Evolutionary conservation across 2,329 filamentous ascomycete genomes (phyloP).

Genomic region (Pyrenochaeta sp.): DNA sequence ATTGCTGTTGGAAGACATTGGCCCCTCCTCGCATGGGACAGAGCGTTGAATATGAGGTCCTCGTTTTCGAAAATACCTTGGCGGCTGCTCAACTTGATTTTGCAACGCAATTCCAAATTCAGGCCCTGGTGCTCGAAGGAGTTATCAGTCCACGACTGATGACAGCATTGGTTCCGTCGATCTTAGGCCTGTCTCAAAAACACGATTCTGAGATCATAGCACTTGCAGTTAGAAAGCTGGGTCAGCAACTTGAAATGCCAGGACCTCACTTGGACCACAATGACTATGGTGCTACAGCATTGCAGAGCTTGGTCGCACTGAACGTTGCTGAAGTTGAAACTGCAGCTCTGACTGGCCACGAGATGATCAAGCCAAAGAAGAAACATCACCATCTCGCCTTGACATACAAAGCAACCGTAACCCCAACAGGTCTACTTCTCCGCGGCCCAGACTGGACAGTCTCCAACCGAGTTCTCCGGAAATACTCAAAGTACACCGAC

Average conservation of each 20-base stretch:
- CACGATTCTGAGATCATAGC: constrained; percentile 63
- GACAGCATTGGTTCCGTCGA: constrained; percentile 26
- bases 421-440: constrained; percentile 52
- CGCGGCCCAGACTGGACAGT: constrained; percentile 64
- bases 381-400: constrained; percentile 51
- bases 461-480: constrained; percentile 52
- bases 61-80: constrained; percentile 67
- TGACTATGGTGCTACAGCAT: constrained; percentile 20
- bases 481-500: constrained; percentile 29
- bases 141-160: constrained; percentile 25
- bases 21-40: constrained; percentile 59
- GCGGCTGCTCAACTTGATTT: constrained; percentile 14
- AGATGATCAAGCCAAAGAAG: constrained; percentile 62
- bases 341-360: too few relatives aligned
- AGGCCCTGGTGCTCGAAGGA: constrained; percentile 35
- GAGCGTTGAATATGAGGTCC: constrained; percentile 65
- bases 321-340: too few relatives aligned
- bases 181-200: constrained; percentile 39
- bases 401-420: constrained; percentile 63
- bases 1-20: constrained; percentile 21
- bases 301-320: too few relatives aligned
- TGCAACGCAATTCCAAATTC: constrained; percentile 31
- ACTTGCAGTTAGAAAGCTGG: constrained; percentile 74
- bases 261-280: constrained; percentile 18
- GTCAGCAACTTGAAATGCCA: constrained; percentile 54